phyloP scores from a whole-genome alignment of 2,329 filamentous ascomycete genomes.

The Fusarium graminum region DNA sequence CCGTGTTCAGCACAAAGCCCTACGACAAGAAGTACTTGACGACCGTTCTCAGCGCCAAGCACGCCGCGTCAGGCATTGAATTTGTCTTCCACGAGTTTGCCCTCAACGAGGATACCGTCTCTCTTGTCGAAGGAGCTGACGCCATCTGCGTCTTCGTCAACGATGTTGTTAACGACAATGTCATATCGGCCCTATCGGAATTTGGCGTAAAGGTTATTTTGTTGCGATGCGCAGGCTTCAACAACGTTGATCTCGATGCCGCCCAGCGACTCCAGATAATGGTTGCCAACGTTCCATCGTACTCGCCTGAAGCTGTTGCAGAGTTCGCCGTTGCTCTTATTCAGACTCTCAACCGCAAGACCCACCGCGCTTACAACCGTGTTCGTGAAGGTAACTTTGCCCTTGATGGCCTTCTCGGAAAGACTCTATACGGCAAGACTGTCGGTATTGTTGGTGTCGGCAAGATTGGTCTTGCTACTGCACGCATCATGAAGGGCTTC shows the following conservation, averaged over 20 bases:
- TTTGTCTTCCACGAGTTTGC: constrained; percentile 70
- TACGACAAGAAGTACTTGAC: constrained; percentile 71
- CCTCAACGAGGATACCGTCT: constrained; percentile 67
- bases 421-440: constrained; percentile 72
- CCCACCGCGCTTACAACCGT: constrained; percentile 75
- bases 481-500: constrained; percentile 73
- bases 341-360: constrained; percentile 76
- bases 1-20: constrained; percentile 74
- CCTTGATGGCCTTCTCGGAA: constrained; percentile 73
- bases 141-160: constrained; percentile 79
- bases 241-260: constrained; percentile 72
- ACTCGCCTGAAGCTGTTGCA: constrained; percentile 77
- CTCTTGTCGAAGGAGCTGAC: constrained; percentile 64
- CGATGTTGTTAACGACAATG: constrained; percentile 65
- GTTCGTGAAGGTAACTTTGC: constrained; percentile 77
- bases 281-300: constrained; percentile 75
- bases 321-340: constrained; percentile 77
- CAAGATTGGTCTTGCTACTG: constrained; percentile 72
- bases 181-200: constrained; percentile 64
- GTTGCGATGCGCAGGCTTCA: constrained; percentile 76
- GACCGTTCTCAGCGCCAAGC: constrained; percentile 55
- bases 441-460: constrained; percentile 76
- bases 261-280: constrained; percentile 69
- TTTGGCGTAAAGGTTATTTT: constrained; percentile 69
- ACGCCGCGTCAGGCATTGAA: constrained; percentile 57